Evolutionary conservation across 1,284 basidiomycete genomes (phyloP).

Genomic region (Chondrostereum purpureum): DNA sequence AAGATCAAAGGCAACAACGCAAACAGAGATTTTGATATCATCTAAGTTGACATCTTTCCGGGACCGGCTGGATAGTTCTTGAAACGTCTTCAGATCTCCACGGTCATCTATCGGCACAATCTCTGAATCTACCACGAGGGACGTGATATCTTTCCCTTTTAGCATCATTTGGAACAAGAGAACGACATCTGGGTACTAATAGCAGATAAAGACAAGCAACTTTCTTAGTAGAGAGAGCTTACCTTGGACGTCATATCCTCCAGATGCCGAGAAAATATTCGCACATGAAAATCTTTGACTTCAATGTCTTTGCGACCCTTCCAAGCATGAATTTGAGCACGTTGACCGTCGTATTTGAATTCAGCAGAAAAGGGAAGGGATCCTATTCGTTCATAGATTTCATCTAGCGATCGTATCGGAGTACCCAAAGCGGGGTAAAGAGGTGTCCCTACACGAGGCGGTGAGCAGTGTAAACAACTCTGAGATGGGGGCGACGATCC

Average conservation of each 20-base stretch:
- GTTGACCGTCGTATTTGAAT: conserved; percentile 83
- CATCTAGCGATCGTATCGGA: conserved; percentile 78
- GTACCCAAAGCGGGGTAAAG: conserved; percentile 74
- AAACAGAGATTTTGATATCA: conserved; percentile 79
- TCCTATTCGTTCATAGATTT: conserved; percentile 72
- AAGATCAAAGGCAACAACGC: conserved; percentile 87
- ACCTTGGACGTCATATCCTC: conserved; percentile 91
- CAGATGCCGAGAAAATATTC: conserved; percentile 83
- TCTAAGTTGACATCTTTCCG: conserved; percentile 79
- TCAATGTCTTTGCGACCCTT: conserved; percentile 30
- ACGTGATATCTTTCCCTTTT: conserved; percentile 39
- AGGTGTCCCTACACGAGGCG: conserved; percentile 48
- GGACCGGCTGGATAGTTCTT: conserved; percentile 80
- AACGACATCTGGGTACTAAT: conserved; percentile 84
- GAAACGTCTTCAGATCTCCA: conserved; percentile 74
- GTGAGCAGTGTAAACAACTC: too few species aligned
- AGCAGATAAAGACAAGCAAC: too few species aligned
- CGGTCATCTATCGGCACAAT: conserved; percentile 71
- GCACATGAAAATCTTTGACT: conserved; percentile 40
- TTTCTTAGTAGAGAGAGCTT: conserved; percentile 16
- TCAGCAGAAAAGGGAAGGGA: conserved; percentile 71
- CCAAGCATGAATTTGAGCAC: conserved; percentile 76
- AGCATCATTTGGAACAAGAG: conserved; percentile 39
- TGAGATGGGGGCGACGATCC: neutral
- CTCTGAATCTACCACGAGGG: conserved; percentile 83